These are phyloP conservation scores for Raffaelea ambrosiae DNA, from an alignment of 2,329 filamentous ascomycete species.

Conservation along the genomic window DNA sequence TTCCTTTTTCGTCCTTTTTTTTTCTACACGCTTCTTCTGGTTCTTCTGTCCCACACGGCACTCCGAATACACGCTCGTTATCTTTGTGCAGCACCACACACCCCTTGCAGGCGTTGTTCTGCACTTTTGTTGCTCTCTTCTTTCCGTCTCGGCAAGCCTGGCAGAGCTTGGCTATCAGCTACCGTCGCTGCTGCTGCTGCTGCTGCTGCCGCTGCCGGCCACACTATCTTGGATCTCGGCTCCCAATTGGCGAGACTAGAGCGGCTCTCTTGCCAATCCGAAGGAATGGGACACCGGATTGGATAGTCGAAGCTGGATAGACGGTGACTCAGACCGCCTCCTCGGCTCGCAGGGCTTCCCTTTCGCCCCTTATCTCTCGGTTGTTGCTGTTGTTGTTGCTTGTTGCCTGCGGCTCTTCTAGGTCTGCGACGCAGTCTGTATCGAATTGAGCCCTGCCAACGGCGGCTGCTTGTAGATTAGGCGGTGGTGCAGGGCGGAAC, in stretches of 20 bases:
- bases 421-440: too few relatives aligned
- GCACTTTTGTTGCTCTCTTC: too few relatives aligned
- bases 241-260: neutral
- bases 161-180: too few relatives aligned
- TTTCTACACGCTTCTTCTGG: neutral
- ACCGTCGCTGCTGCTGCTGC: neutral
- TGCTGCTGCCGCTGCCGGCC: neutral
- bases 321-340: neutral
- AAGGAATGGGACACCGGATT: neutral
- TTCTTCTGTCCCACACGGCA: neutral
- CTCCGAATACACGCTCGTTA: neutral
- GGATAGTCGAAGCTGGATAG: neutral
- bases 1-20: neutral
- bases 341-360: too few relatives aligned
- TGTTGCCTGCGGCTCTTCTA: too few relatives aligned
- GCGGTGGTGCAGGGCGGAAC: too few relatives aligned
- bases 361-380: neutral
- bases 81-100: neutral
- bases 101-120: too few relatives aligned
- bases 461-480: too few relatives aligned
- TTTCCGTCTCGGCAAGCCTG: too few relatives aligned
- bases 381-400: neutral
- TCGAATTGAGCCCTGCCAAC: too few relatives aligned
- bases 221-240: neutral
- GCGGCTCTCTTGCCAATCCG: too few relatives aligned